Evolutionary conservation across 257 asterid species (phyloP).

Genomic region (Solanum infundibuliforme): DNA sequence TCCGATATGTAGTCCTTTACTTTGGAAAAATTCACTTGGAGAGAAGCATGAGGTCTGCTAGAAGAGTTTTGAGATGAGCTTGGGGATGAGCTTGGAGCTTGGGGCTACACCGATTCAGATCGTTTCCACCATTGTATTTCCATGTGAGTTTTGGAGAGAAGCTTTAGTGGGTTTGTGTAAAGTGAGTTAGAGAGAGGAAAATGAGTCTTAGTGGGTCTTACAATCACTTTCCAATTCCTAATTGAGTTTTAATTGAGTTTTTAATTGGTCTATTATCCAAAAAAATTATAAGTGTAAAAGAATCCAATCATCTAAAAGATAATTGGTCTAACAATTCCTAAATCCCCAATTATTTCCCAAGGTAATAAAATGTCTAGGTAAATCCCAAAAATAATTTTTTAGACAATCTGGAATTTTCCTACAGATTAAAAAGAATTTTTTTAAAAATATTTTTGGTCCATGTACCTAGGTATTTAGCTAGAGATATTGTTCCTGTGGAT

Average conservation of each 20-base stretch:
- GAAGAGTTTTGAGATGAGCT: neutral
- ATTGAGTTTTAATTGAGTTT: no score
- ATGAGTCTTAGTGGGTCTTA: neutral
- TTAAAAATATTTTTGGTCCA: no score
- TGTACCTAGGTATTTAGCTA: no score
- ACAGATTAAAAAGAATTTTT: no score
- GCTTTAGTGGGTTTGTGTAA: neutral
- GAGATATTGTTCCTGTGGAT: no score
- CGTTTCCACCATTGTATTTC: neutral
- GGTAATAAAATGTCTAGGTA: neutral
- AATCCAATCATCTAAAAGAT: no score
- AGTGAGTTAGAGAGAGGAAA: neutral
- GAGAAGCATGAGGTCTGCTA: no score
- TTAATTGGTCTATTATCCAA: no score
- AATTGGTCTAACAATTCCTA: no score
- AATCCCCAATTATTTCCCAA: no score
- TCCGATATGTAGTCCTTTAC: neutral
- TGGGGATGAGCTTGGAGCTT: neutral
- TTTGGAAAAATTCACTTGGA: neutral
- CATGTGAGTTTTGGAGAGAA: neutral
- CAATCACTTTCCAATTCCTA: neutral
- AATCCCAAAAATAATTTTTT: no score
- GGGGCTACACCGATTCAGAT: neutral
- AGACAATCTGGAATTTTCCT: neutral
- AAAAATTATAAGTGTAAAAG: no score